phyloP scores from a whole-genome alignment of 257 asterid genomes.

The Datura wrightii region DNA sequence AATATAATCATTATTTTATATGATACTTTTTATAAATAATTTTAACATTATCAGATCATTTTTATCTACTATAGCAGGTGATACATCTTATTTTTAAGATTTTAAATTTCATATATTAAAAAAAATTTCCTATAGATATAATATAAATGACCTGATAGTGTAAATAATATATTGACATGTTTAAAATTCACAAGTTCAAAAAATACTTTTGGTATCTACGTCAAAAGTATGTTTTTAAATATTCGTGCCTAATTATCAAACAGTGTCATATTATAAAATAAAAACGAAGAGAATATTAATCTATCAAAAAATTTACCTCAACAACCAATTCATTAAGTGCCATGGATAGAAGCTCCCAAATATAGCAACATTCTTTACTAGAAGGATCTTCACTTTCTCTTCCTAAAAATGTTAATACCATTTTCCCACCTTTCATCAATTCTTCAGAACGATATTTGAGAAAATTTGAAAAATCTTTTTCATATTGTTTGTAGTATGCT shows the following conservation, averaged over 20 bases:
- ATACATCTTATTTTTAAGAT: neutral
- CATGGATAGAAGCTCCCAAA: slow-evolving; percentile 64
- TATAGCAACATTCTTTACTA: slow-evolving; percentile 61
- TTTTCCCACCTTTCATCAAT: slow-evolving; percentile 57
- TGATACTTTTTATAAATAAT: neutral
- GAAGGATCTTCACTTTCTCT: slow-evolving; percentile 53
- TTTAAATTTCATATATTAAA: neutral
- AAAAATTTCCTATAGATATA: too few species aligned
- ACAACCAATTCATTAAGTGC: slow-evolving; percentile 54
- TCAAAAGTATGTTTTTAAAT: neutral
- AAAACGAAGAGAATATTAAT: neutral
- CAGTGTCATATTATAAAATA: neutral
- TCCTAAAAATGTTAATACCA: slow-evolving; percentile 73
- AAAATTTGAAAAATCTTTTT: slow-evolving; percentile 55
- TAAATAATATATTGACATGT: too few species aligned
- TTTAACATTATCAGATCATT: neutral
- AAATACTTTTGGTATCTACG: neutral
- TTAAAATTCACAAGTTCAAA: neutral
- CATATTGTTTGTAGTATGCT: slow-evolving; percentile 65
- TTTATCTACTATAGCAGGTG: rapidly evolving
- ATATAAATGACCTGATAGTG: too few species aligned
- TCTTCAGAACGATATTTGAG: slow-evolving; percentile 61
- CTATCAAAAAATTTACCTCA: slow-evolving; percentile 44
- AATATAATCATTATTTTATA: neutral
- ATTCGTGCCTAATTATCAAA: neutral